A percentile compares a stretch with the other conserved stretches of the same genome.
Conservation (phyloP, 768 basidiomycete species). For the Neoboletus magnificus region DNA sequence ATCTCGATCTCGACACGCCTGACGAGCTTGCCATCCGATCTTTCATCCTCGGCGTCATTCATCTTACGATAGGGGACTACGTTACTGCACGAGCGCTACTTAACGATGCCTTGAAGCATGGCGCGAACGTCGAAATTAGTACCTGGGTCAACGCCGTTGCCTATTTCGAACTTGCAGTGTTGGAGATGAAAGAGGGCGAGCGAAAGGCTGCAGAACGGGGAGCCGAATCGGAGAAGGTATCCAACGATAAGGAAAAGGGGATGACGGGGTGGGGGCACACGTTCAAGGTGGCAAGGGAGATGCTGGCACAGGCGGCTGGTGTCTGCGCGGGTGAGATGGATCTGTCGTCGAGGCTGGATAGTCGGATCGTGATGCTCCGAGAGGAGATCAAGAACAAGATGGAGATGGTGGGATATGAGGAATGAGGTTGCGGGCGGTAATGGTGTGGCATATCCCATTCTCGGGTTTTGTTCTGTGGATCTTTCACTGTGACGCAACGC, state of each 20-base stretch:
- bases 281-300: slow-evolving; percentile 45
- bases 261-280: slow-evolving; percentile 43
- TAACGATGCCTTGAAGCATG: slow-evolving; percentile 45
- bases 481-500: not conserved
- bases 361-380: slow-evolving; percentile 61
- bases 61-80: slow-evolving; percentile 54
- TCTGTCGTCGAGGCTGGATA: slow-evolving; percentile 65
- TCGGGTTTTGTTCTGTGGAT: too few species aligned
- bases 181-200: slow-evolving; percentile 65
- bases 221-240: slow-evolving; percentile 7
- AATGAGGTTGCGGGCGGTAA: not conserved
- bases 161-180: slow-evolving; percentile 65
- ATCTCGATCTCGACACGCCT: slow-evolving; percentile 54
- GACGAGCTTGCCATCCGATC: slow-evolving; percentile 71
- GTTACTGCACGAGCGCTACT: slow-evolving; percentile 46
- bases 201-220: slow-evolving; percentile 33
- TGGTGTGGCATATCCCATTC: too few species aligned
- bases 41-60: slow-evolving; percentile 63
- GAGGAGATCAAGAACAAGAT: slow-evolving; percentile 68
- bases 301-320: slow-evolving; percentile 50
- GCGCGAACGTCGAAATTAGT: slow-evolving; percentile 43
- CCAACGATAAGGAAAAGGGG: slow-evolving; percentile 6
- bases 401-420: slow-evolving; percentile 38
- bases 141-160: slow-evolving; percentile 70
- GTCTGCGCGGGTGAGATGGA: slow-evolving; percentile 53